A percentile compares a stretch with the other conserved stretches of the same genome.
These are phyloP conservation scores for Ceratopteris richardii DNA, from an alignment of 75 land plant species.

Conservation along the genomic window DNA sequence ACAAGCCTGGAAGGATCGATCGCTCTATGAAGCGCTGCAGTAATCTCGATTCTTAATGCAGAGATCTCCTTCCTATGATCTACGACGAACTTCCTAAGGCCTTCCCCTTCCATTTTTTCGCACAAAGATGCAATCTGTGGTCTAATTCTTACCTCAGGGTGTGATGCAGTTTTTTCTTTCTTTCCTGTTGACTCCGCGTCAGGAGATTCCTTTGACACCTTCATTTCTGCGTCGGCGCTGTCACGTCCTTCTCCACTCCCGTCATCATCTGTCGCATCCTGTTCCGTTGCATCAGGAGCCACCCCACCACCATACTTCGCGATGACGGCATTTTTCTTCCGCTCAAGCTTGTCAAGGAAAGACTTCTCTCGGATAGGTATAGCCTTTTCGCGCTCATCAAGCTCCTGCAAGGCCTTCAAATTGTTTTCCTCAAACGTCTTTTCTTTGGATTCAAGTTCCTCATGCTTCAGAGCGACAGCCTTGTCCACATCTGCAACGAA, in stretches of 20 bases:
- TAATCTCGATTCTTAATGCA: slow-evolving; percentile 50
- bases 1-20: slow-evolving; percentile 64
- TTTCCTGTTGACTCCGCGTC: neutral
- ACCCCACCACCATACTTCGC: slow-evolving; percentile 9
- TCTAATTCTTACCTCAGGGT: slow-evolving; percentile 44
- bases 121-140: slow-evolving; percentile 49
- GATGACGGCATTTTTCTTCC: slow-evolving; percentile 38
- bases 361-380: slow-evolving; percentile 38
- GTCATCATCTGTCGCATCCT: slow-evolving; percentile 5
- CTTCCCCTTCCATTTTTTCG: slow-evolving; percentile 73
- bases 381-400: slow-evolving; percentile 31
- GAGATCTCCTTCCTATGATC: slow-evolving; percentile 46
- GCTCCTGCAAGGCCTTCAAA: slow-evolving; percentile 2
- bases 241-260: neutral
- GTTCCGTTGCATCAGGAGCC: slow-evolving; percentile 12
- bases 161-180: slow-evolving; percentile 3
- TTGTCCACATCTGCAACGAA: slow-evolving; percentile 30
- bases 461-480: slow-evolving; percentile 23
- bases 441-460: slow-evolving; percentile 33
- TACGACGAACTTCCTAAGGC: slow-evolving; percentile 44
- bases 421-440: slow-evolving; percentile 26
- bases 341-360: slow-evolving; percentile 28
- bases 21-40: slow-evolving; percentile 56
- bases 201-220: slow-evolving; percentile 18
- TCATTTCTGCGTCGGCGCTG: slow-evolving; percentile 13